These are phyloP conservation scores for Annulohypoxylon maeteangense DNA, from an alignment of 495 filamentous ascomycete species.

Conservation along the genomic window DNA sequence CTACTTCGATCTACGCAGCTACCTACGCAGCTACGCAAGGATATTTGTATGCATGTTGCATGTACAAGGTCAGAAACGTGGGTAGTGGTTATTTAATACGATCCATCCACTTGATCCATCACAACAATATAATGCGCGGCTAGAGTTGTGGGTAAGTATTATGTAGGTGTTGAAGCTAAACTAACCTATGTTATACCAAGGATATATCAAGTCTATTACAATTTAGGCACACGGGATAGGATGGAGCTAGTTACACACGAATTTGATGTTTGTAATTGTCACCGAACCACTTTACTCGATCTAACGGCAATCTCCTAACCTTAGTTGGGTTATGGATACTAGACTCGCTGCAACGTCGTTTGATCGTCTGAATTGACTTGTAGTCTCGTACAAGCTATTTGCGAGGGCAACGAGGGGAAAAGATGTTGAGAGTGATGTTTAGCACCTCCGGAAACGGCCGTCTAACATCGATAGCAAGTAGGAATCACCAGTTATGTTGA, in stretches of 20 bases:
- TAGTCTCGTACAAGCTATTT: background rate
- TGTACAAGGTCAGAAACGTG: conserved; percentile 18
- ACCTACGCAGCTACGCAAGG: no score
- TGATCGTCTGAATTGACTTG: background rate
- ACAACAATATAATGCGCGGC: conserved; percentile 19
- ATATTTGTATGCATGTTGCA: conserved; percentile 11
- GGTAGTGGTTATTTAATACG: conserved; percentile 32
- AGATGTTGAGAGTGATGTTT: background rate
- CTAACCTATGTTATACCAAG: conserved; percentile 3
- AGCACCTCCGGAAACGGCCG: background rate
- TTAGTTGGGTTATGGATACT: conserved; percentile 5
- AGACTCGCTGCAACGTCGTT: conserved; percentile 13
- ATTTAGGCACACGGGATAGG: conserved; percentile 33
- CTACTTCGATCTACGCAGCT: no score
- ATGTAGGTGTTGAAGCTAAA: conserved; percentile 12
- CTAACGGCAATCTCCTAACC: conserved; percentile 27
- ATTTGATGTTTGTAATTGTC: conserved; percentile 32
- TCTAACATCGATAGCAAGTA: conserved; percentile 7
- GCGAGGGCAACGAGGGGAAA: background rate
- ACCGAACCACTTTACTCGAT: conserved; percentile 29
- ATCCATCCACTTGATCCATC: background rate
- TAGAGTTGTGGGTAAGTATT: conserved; percentile 27
- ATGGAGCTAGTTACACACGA: conserved; percentile 31
- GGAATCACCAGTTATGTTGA: conserved; percentile 30
- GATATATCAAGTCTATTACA: conserved; percentile 31